A percentile compares a stretch with the other conserved stretches of the same genome.
phyloP scores from a whole-genome alignment of 371 early-diverging fungal species.

The Zopfochytrium polystomum region DNA sequence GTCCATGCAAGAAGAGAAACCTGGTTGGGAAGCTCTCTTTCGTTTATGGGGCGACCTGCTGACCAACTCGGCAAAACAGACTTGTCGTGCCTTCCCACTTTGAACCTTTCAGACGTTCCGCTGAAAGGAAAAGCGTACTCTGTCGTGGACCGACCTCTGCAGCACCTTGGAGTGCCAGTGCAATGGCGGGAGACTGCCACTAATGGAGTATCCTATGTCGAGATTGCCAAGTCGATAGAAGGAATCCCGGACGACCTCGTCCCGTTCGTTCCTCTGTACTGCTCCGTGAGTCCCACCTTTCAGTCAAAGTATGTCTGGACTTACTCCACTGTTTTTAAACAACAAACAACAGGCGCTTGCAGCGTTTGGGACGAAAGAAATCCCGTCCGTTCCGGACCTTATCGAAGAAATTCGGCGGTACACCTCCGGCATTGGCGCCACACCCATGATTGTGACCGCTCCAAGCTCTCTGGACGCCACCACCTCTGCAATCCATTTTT shows the following conservation, averaged over 20 bases:
- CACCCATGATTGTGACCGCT: conserved; percentile 5
- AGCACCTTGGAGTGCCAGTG: conserved; percentile 44
- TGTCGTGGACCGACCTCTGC: conserved; percentile 52
- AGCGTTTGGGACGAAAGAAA: conserved; percentile 72
- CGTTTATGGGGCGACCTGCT: neutral
- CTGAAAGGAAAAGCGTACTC: conserved; percentile 59
- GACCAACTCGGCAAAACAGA: conserved; percentile 32
- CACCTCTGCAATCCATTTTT: conserved; percentile 1
- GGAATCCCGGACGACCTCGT: conserved; percentile 64
- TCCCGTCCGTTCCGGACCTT: conserved; percentile 74
- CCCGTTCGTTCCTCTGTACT: conserved; percentile 75
- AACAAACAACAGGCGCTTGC: conserved; percentile 55
- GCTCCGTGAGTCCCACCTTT: conserved; percentile 48
- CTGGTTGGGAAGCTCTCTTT: conserved; percentile 46
- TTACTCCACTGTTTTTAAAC: conserved; percentile 8
- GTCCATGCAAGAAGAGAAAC: conserved; percentile 65
- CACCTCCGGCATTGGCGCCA: conserved; percentile 79
- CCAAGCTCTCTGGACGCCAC: neutral
- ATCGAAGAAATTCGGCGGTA: conserved; percentile 81
- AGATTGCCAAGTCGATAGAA: conserved; percentile 62
- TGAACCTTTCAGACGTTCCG: conserved; percentile 72
- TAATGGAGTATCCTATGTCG: conserved; percentile 90
- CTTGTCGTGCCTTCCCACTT: conserved; percentile 75
- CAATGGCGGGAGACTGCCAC: conserved; percentile 80
- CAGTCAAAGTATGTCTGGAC: neutral